Evolutionary conservation across 2,329 filamentous ascomycete species (phyloP), one percentile per base, ranked within the genome.

Genomic region (Shiraia sp.): DNA sequence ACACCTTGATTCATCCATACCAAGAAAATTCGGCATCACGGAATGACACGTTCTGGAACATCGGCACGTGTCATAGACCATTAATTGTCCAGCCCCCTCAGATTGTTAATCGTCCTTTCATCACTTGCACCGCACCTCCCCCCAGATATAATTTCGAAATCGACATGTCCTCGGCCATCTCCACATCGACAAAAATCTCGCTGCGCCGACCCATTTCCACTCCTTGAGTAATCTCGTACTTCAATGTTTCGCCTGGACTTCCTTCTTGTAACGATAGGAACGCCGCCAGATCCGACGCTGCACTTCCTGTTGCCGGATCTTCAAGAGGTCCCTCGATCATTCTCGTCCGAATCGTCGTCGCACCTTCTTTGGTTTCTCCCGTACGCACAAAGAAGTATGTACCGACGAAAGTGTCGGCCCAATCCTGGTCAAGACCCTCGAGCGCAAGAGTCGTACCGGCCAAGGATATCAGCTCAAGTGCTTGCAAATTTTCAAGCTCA

Each of bases 301-400:
- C 76, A 43, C 72, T 75, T 4, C 77, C 76, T 4, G 76, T 79
- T 1, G 75, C 76, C 6, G 76, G 70, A 57, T 79, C 76, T 53
- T 80, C 77, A 6, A 72, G 54, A 5, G 57, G 51, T 1, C 70
- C 71, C 46, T 72, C 69, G 27, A 87, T 74, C 82, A 88, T 84
- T 34, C 86, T 75, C 8, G 83, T 78, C 36, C 81, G 74, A 15
- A 87, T 55, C 23, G 53, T 51, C 5, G 32, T 54, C 14, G 46
- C 53, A n/a, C 63, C 63, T 10, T 62, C 48, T 7, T 51, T 49
- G 14, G 45, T 55, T 19, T 60, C 57, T 15, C 59, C 63, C 1
- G 68, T 67, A 16, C 68, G 63, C 13, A 83, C 79, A 52, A 80
- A 88, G 65, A 83, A 85, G 57, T 85, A 86, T 32, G 74, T 70